These are phyloP conservation scores for Aspergillus sclerotiicarbonarius DNA, from an alignment of 495 filamentous ascomycete genomes.

Conservation along the genomic window DNA sequence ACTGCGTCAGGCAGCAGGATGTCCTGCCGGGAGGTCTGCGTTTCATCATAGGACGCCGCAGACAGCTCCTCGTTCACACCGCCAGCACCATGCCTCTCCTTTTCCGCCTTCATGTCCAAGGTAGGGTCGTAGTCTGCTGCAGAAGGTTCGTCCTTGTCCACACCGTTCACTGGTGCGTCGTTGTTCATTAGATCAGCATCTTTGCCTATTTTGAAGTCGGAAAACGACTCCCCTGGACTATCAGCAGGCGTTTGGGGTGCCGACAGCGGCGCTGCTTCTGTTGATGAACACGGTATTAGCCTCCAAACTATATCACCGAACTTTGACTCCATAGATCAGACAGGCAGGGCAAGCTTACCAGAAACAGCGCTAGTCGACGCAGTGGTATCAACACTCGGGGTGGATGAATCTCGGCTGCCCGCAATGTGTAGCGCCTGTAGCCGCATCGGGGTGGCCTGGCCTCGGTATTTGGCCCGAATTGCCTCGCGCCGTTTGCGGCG, in stretches of 20 bases:
- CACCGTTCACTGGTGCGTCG: constrained; percentile 47
- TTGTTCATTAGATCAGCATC: constrained; percentile 67
- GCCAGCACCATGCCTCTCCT: constrained; percentile 64
- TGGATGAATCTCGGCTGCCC: constrained; percentile 53
- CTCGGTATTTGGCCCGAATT: constrained; percentile 78
- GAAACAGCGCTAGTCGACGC: constrained; percentile 23
- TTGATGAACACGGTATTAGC: neutral
- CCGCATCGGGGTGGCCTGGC: constrained; percentile 67
- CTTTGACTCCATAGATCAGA: neutral
- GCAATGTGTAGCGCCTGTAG: constrained; percentile 72
- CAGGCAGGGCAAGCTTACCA: constrained; percentile 23
- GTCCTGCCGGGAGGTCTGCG: constrained; percentile 53
- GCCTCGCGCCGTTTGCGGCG: constrained; percentile 85
- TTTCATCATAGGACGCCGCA: constrained; percentile 62
- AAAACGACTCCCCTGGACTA: constrained; percentile 47
- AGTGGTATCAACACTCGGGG: constrained; percentile 47
- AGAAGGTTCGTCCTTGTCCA: constrained; percentile 75
- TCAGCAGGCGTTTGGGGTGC: constrained; percentile 49
- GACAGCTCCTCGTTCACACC: constrained; percentile 55
- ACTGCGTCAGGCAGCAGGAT: constrained; percentile 50
- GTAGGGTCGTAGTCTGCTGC: constrained; percentile 97
- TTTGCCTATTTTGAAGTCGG: constrained; percentile 54
- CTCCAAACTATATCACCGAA: neutral
- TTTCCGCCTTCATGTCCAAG: constrained; percentile 87
- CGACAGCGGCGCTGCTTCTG: constrained; percentile 23